Evolutionary conservation across 345 rosid genomes (phyloP).

Genomic region (Salix udensis): DNA sequence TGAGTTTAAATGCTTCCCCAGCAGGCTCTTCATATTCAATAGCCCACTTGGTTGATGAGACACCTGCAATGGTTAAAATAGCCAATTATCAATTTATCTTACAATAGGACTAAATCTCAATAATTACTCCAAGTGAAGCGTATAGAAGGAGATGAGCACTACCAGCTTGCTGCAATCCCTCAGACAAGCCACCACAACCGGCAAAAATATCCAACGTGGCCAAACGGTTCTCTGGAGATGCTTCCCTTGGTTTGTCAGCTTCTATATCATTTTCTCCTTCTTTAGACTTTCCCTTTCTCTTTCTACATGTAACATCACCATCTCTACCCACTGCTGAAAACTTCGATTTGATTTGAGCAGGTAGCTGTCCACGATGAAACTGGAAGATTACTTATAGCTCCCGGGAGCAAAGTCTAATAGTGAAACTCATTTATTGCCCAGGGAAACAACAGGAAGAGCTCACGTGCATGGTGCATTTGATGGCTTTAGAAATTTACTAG

Average conservation of each 20-base stretch:
- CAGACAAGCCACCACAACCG: constrained; percentile 83
- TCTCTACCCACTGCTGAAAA: constrained; percentile 36
- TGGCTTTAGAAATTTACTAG: background rate
- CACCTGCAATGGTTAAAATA: constrained; percentile 40
- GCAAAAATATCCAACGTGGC: constrained; percentile 81
- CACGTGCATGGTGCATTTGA: background rate
- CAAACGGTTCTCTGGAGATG: constrained; percentile 30
- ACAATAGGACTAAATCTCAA: background rate
- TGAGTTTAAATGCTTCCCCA: constrained; percentile 68
- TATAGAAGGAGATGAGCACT: background rate
- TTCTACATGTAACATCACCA: constrained; percentile 48
- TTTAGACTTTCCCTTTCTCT: constrained; percentile 71
- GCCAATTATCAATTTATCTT: background rate
- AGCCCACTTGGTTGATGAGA: constrained; percentile 71
- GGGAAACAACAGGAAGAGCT: background rate
- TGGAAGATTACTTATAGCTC: constrained; percentile 9
- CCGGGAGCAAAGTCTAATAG: background rate
- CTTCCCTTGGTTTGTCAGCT: constrained; percentile 32
- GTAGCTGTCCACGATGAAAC: constrained; percentile 42
- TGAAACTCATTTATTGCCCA: background rate
- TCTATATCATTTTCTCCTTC: constrained; percentile 46
- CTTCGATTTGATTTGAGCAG: constrained; percentile 47
- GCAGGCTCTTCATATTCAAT: constrained; percentile 94
- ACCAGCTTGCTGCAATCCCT: constrained; percentile 68
- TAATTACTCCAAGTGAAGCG: background rate